Evolutionary conservation across 495 filamentous ascomycete species (phyloP).

Genomic region (Aspergillus affinis): DNA sequence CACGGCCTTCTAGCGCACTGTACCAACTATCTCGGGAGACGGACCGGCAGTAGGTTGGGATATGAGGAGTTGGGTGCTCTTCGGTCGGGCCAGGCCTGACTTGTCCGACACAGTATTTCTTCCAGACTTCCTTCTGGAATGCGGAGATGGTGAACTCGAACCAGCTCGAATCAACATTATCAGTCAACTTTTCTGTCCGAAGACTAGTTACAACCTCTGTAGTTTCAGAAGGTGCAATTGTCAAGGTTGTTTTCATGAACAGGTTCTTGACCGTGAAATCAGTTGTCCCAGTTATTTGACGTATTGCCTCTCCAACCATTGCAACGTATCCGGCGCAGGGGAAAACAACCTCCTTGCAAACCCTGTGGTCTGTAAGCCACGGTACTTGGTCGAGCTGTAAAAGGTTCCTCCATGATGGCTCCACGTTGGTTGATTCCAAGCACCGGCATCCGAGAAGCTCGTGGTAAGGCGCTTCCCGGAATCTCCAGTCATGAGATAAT

Average conservation of each 20-base stretch:
- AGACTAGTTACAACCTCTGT: constrained; percentile 27
- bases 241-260: constrained; percentile 27
- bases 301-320: constrained; percentile 47
- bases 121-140: constrained; percentile 37
- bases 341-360: constrained; percentile 43
- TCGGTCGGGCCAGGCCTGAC: constrained; percentile 5
- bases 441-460: constrained; percentile 34
- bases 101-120: constrained; percentile 42
- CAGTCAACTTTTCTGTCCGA: neutral
- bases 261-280: constrained; percentile 29
- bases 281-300: constrained; percentile 33
- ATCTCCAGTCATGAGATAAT: constrained; percentile 26
- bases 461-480: constrained; percentile 26
- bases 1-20: neutral
- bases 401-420: constrained; percentile 39
- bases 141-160: constrained; percentile 49
- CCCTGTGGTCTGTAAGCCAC: constrained; percentile 39
- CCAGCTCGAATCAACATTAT: constrained; percentile 37
- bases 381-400: constrained; percentile 26
- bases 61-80: neutral
- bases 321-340: constrained; percentile 49
- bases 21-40: neutral
- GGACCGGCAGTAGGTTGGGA: neutral
- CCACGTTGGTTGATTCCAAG: constrained; percentile 24
- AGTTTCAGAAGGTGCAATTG: constrained; percentile 39